Conservation (phyloP, 495 filamentous ascomycete species). For the Aspergillus indologenus region DNA sequence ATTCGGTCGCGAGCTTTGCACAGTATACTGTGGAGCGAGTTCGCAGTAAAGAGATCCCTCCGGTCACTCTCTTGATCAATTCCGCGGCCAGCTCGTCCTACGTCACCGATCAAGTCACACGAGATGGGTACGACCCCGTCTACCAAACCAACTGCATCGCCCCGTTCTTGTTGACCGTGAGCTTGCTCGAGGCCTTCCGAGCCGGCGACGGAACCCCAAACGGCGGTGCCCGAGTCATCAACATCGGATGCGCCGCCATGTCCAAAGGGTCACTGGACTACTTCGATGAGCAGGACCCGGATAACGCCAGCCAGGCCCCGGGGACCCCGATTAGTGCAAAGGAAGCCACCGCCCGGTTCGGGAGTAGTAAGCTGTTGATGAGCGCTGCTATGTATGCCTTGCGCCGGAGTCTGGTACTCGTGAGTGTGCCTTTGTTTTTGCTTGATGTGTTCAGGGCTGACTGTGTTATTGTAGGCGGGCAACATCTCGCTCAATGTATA, state of each 20-base stretch:
- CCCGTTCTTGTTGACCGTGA: constrained; percentile 40
- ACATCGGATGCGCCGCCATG: constrained; percentile 37
- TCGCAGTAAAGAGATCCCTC: constrained; percentile 36
- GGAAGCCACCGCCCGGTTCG: constrained; percentile 36
- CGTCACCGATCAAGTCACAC: constrained; percentile 32
- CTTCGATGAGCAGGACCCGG: constrained; percentile 28
- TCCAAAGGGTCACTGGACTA: constrained; percentile 37
- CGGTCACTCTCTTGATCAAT: constrained; percentile 37
- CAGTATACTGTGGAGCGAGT: constrained; percentile 37
- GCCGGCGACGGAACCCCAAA: constrained; percentile 35
- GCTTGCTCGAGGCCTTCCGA: constrained; percentile 41
- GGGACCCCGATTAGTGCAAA: constrained; percentile 31
- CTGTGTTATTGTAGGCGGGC: constrained; percentile 24
- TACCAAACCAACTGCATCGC: constrained; percentile 44
- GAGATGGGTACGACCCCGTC: constrained; percentile 39
- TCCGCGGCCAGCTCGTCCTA: constrained; percentile 39
- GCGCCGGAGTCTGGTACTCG: constrained; percentile 39
- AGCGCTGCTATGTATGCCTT: constrained; percentile 43
- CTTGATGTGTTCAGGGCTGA: neutral
- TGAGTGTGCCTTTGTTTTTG: constrained; percentile 22
- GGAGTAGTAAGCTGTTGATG: constrained; percentile 41
- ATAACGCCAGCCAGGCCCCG: constrained; percentile 13
- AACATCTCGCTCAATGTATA: constrained; percentile 41
- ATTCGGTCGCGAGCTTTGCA: constrained; percentile 33
- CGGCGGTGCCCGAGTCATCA: constrained; percentile 38